Evolutionary conservation across 768 basidiomycete species (phyloP), one percentile per base, ranked within the genome.

Genomic region (Lactarius hengduanensis): DNA sequence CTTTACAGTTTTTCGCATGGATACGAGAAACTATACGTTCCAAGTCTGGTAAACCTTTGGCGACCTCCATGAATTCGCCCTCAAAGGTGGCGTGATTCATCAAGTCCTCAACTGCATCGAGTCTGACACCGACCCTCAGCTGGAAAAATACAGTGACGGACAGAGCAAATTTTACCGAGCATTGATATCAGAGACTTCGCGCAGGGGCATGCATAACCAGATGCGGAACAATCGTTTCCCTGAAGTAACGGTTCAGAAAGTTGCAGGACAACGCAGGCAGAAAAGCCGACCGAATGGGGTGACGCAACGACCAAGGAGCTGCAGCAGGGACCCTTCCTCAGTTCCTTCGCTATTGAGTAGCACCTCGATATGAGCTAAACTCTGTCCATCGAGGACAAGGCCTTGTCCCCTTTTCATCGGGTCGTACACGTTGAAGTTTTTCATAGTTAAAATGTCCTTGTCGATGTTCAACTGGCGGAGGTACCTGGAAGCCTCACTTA

Each of bases 391-490:
- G 53, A 99, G 81, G 0, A 92, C 83, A 63, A 98, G 78, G 32
- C 88, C 91, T 73, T 88, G 82, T n/a, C 94, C 95, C 67, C 84
- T 83, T 74, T 90, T 89, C 86, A 98, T 94, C 0, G 97, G 97
- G 76, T 98, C 94, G 73, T 96, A 97, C 45, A 97, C 82, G 71
- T 98, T 96, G 83, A 99, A 99, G 74, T 98, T 98, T 78, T 87
- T 91, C 90, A 97, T 95, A 62, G 88, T 92, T 72, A 99, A 76
- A 63, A 99, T 87, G 69, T 98, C 96, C 74, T 93, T 91, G 78
- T 96, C 96, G 69, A 98, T 94, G 73, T 98, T 98, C 47, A 99
- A 83, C 67, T 93, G 92, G 43, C 91, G 87, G 16, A 98, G 84
- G 74, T 94, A 94, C 86, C 89, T 63, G 36, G 41, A 38, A 62